Base-by-base conservation (phyloP, 2,329 filamentous ascomycete species). In the Pyrenophora graminea region DNA sequence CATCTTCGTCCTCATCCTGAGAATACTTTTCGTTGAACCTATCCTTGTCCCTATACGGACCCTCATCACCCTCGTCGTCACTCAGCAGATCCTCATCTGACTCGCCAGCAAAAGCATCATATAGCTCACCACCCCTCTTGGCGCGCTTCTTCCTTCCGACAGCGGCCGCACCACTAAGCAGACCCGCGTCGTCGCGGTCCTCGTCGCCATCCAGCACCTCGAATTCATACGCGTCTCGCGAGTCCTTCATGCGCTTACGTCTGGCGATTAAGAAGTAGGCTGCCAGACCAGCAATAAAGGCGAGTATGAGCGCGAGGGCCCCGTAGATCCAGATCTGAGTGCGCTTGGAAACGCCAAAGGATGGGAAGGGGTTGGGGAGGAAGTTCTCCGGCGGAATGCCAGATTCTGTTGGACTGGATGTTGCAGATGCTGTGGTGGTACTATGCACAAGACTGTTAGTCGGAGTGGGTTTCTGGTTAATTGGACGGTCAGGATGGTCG, bases 301-400 rank as follows among this genome's bases (percentile, higher is more conserved):
- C 78, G 10, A 88, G 78, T 57, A 99, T 99, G 17, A 97, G 83
- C n/a, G 81, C 85, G 18, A 94, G 76, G 3, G 92, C 86, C 50
- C 91, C 92, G 71, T 88, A 97, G 62, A 99, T 96, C 94, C 94
- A 99, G 53, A 89, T 83, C 70, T 95, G 91, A 0, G 91, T 96
- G 67, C 85, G 85, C 62, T 91, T 91, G 7, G 89, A 92, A 32
- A 92, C 88, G 46, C 91, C 91, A 65, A 97, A 96, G 1, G 90
- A 93, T 0, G 93, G 92, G 69, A 97, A 88, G 79, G 89, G 89
- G 6, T 89, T 92, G 1, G 92, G 91, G 15, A 97, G 80, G 55
- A 90, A 87, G 76, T 77, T 57, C 72, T 77, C 75, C 39, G 65
- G 66, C 7, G 71, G 51, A 9, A 55, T 30, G 23, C 64, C 53